A percentile compares a stretch with the other conserved stretches of the same genome.
These are phyloP conservation scores for Coniochaeta prunicola DNA, from an alignment of 2,329 filamentous ascomycete genomes.

Conservation along the genomic window DNA sequence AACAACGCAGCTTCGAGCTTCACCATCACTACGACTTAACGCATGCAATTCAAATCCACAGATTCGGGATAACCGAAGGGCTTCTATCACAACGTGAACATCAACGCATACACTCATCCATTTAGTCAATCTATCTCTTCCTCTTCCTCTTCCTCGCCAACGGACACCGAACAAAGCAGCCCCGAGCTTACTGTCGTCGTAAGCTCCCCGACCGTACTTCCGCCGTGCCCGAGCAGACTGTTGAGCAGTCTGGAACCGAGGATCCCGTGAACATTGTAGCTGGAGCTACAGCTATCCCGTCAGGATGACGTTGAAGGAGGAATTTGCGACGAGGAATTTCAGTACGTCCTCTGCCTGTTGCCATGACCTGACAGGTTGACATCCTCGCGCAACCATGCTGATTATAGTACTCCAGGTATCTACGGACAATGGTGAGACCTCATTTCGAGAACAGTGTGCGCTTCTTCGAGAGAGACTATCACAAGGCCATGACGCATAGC, in stretches of 20 bases:
- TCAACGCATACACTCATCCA: not conserved
- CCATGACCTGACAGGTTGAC: not conserved
- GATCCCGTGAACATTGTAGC: not conserved
- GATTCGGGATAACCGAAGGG: not conserved
- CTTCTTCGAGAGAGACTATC: not conserved
- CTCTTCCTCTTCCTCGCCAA: not conserved
- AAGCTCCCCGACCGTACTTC: not conserved
- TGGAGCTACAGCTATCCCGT: constrained; percentile 13
- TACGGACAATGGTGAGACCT: constrained; percentile 65
- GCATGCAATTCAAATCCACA: not conserved
- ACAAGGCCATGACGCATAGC: not conserved
- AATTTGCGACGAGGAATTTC: constrained; percentile 68
- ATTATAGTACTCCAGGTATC: constrained; percentile 47
- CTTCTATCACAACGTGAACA: not conserved
- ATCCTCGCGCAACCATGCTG: constrained; percentile 17
- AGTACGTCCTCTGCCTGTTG: constrained; percentile 43
- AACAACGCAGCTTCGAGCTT: not conserved
- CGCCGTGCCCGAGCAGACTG: not conserved
- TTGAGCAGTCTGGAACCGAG: not conserved
- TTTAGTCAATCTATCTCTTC: not conserved
- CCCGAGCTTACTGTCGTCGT: not conserved
- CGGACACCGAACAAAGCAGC: not conserved
- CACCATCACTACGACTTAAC: not conserved
- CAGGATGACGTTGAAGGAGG: constrained; percentile 65
- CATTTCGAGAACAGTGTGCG: not conserved